Evolutionary conservation across 176 grass and related monocot genomes (phyloP).

Genomic region (Guadua angustifolia): DNA sequence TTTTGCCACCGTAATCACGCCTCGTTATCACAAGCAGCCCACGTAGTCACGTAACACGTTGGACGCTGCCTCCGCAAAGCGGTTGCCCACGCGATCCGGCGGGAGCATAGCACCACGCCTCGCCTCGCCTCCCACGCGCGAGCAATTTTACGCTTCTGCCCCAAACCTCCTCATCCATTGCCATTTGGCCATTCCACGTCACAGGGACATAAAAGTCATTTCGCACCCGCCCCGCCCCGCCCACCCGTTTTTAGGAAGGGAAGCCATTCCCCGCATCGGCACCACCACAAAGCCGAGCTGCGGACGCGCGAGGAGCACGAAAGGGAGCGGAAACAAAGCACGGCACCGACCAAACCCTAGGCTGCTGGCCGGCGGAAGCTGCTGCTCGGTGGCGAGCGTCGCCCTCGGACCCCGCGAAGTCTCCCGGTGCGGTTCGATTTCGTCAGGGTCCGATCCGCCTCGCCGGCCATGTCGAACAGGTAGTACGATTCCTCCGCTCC

Average conservation of each 20-base stretch:
- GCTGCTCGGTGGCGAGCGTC: slow-evolving; percentile 9
- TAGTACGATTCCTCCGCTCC: slow-evolving; percentile 1
- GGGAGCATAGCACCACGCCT: slow-evolving; percentile 20
- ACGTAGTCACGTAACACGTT: slow-evolving; percentile 34
- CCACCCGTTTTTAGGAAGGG: slow-evolving; percentile 36
- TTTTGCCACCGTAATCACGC: not conserved
- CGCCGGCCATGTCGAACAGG: slow-evolving; percentile 46
- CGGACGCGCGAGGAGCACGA: slow-evolving; percentile 43
- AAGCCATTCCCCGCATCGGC: slow-evolving; percentile 38
- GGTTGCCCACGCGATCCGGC: slow-evolving; percentile 40
- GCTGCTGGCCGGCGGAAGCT: slow-evolving; percentile 21
- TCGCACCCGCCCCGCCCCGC: not conserved
- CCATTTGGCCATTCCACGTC: too few species aligned
- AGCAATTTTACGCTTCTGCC: slow-evolving; percentile 4
- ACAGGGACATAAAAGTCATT: slow-evolving; percentile 18
- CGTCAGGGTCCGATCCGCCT: not conserved
- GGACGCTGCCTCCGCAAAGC: slow-evolving; percentile 17
- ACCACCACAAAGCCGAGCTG: slow-evolving; percentile 47
- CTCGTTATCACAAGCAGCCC: not conserved
- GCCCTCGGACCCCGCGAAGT: slow-evolving; percentile 16
- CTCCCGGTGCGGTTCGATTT: slow-evolving; percentile 34
- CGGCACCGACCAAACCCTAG: slow-evolving; percentile 46
- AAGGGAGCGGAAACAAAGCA: slow-evolving; percentile 35
- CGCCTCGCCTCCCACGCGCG: not conserved
- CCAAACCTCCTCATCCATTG: not conserved